These are phyloP conservation scores for Priceomyces medius DNA, from an alignment of 805 yeast genomes.

Conservation along the genomic window DNA sequence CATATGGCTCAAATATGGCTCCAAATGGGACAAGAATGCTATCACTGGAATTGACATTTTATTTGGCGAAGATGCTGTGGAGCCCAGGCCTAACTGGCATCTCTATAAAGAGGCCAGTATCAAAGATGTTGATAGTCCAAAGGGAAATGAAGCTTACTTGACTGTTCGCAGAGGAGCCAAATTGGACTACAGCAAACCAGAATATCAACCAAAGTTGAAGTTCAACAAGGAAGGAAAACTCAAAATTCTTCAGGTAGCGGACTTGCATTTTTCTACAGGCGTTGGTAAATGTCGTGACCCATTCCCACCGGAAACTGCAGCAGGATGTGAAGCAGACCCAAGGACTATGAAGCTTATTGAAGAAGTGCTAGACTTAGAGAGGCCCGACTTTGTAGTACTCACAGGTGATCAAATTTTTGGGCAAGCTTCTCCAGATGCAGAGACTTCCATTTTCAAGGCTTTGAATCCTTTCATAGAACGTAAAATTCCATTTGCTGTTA, in stretches of 20 bases:
- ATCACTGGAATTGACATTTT: conserved; percentile 64
- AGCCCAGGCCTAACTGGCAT: conserved; percentile 75
- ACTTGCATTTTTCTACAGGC: conserved; percentile 86
- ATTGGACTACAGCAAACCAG: conserved; percentile 24
- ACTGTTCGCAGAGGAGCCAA: conserved; percentile 37
- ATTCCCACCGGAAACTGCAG: conserved; percentile 47
- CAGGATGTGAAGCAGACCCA: conserved; percentile 74
- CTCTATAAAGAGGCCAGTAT: conserved; percentile 26
- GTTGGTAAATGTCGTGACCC: conserved; percentile 78
- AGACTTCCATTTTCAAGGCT: conserved; percentile 77
- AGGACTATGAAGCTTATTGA: conserved; percentile 63
- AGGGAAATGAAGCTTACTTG: conserved; percentile 24
- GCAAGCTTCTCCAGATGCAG: conserved; percentile 72
- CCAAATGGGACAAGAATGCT: conserved; percentile 31
- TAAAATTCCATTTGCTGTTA: conserved; percentile 78
- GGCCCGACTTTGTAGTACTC: conserved; percentile 80
- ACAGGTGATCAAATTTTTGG: conserved; percentile 95
- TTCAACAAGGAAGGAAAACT: conserved; percentile 49
- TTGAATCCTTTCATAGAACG: conserved; percentile 65
- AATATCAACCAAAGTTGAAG: conserved; percentile 31
- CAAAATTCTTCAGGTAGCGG: conserved; percentile 87
- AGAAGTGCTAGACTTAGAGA: conserved; percentile 65
- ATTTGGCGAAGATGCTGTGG: conserved; percentile 71
- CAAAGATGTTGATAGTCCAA: conserved; percentile 17
- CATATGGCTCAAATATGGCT: conserved; percentile 60